Conservation (phyloP, 2,329 filamentous ascomycete genomes). For the Cladosporium colombiae region DNA sequence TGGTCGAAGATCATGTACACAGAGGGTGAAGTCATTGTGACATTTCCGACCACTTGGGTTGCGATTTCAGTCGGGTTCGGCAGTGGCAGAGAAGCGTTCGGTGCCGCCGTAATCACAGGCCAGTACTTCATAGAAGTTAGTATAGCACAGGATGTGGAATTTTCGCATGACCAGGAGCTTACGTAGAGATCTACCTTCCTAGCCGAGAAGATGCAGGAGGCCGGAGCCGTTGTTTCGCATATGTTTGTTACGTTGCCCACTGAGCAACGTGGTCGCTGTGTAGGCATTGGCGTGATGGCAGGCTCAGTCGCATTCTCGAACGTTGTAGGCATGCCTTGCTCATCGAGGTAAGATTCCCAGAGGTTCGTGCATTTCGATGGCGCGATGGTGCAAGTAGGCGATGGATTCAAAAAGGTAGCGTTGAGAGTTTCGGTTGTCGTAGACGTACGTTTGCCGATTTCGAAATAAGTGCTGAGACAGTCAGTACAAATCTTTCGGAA, state of each 20-base stretch:
- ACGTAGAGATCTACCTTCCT: constrained; percentile 14
- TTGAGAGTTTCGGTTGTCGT: neutral
- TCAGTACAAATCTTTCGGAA: neutral
- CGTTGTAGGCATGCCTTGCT: constrained; percentile 13
- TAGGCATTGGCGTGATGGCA: constrained; percentile 15
- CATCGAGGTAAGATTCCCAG: constrained; percentile 8
- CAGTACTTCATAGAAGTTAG: neutral
- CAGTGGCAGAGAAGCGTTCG: neutral
- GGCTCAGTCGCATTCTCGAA: constrained; percentile 13
- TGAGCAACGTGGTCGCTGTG: constrained; percentile 10
- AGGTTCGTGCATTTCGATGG: constrained; percentile 8
- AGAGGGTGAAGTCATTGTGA: constrained; percentile 17
- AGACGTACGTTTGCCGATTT: neutral
- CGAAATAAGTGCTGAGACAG: neutral
- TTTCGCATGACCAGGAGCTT: neutral
- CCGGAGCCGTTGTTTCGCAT: neutral
- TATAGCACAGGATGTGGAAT: neutral
- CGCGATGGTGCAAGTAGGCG: constrained; percentile 13
- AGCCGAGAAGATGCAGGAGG: constrained; percentile 7
- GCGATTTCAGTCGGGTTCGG: neutral
- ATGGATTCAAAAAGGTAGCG: neutral
- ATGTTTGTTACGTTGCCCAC: neutral
- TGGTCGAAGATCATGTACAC: constrained; percentile 18
- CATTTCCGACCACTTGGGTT: constrained; percentile 9
- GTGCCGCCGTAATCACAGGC: constrained; percentile 4